phyloP scores from a whole-genome alignment of 805 yeast genomes.

The Saccharomycopsis capsularis region DNA sequence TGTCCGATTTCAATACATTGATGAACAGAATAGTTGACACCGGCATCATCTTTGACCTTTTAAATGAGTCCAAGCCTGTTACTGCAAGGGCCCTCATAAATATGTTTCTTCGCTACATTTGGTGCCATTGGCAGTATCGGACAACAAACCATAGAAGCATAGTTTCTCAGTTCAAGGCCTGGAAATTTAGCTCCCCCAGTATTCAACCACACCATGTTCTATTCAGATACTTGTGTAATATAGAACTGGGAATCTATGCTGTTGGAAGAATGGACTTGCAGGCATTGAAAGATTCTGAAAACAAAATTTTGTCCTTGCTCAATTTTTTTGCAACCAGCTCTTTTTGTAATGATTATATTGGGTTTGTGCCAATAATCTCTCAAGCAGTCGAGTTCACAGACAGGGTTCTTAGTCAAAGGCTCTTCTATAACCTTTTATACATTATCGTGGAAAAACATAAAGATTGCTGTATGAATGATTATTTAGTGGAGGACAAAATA shows the following conservation, averaged over 20 bases:
- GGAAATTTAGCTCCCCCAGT: slow-evolving; percentile 31
- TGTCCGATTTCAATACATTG: slow-evolving; percentile 33
- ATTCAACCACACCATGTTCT: slow-evolving; percentile 29
- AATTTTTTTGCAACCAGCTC: slow-evolving; percentile 22
- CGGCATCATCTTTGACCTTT: slow-evolving; percentile 30
- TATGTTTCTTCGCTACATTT: slow-evolving; percentile 37
- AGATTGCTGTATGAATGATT: slow-evolving; percentile 32
- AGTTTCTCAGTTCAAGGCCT: slow-evolving; percentile 26
- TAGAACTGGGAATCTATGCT: slow-evolving; percentile 29
- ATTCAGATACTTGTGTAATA: slow-evolving; percentile 31
- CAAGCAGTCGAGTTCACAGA: slow-evolving; percentile 30
- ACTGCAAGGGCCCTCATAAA: slow-evolving; percentile 33
- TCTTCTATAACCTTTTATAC: slow-evolving; percentile 28
- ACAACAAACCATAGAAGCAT: slow-evolving; percentile 23
- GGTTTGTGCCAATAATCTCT: slow-evolving; percentile 31
- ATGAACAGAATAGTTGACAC: slow-evolving; percentile 37
- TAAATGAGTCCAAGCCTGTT: slow-evolving; percentile 24
- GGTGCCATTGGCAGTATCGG: slow-evolving; percentile 37
- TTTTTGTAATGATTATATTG: slow-evolving; percentile 30
- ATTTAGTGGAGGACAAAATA: slow-evolving; percentile 25
- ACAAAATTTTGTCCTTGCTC: slow-evolving; percentile 24
- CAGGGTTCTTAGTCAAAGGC: slow-evolving; percentile 20
- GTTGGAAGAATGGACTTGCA: slow-evolving; percentile 23
- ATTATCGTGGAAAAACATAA: slow-evolving; percentile 27
- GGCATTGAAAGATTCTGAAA: slow-evolving; percentile 19